These are phyloP conservation scores for Hypoxylon sp. DNA, from an alignment of 2,329 filamentous ascomycete genomes.

Conservation along the genomic window DNA sequence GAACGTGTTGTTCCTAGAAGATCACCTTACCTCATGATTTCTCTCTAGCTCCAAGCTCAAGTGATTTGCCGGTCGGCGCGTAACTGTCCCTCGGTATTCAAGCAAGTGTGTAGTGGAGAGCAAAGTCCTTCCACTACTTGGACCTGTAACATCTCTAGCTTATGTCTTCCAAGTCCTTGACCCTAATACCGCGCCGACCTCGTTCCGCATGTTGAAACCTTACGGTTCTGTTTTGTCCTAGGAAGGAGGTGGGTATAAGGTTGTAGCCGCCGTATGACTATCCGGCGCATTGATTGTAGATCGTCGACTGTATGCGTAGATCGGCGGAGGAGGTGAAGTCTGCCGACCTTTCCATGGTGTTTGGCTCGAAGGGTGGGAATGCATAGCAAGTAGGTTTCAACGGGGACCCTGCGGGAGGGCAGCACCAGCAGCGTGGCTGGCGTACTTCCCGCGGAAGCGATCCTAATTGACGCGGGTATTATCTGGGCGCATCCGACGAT, in stretches of 20 bases:
- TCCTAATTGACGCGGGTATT: slow-evolving; percentile 30
- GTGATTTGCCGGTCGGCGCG: neutral
- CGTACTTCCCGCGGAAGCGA: slow-evolving; percentile 34
- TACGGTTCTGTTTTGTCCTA: slow-evolving; percentile 8
- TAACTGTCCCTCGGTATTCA: neutral
- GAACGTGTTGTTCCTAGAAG: neutral
- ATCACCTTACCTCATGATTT: neutral
- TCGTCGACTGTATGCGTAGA: slow-evolving; percentile 16
- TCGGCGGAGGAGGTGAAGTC: slow-evolving; percentile 21
- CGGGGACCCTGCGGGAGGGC: slow-evolving; percentile 34
- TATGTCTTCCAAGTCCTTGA: too few relatives aligned
- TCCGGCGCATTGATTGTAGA: slow-evolving; percentile 11
- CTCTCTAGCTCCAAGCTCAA: neutral
- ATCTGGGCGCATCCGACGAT: slow-evolving; percentile 29
- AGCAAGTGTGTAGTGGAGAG: neutral
- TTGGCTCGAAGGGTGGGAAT: slow-evolving; percentile 32
- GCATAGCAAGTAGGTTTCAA: slow-evolving; percentile 31
- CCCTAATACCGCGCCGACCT: neutral
- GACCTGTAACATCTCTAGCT: neutral
- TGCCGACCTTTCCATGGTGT: slow-evolving; percentile 23
- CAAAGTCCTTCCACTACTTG: neutral
- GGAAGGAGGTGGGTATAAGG: neutral
- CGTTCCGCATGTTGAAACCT: slow-evolving; percentile 11
- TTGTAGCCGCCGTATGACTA: slow-evolving; percentile 1
- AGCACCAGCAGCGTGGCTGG: slow-evolving; percentile 27